These are phyloP conservation scores for Apocynum venetum DNA, from an alignment of 257 asterid species.

Conservation along the genomic window DNA sequence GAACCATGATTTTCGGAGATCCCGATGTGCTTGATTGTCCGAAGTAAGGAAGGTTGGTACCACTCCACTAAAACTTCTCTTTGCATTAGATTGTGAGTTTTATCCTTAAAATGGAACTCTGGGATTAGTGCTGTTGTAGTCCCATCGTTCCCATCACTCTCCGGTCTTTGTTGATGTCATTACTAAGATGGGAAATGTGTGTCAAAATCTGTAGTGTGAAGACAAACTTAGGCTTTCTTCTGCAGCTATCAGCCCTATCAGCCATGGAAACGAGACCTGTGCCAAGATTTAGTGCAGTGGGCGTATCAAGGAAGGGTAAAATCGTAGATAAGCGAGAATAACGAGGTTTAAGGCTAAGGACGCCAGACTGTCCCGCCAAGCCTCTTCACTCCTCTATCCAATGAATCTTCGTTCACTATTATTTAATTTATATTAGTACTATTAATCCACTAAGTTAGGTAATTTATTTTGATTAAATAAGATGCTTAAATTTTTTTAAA, in stretches of 20 bases:
- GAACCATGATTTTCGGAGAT: too few relatives aligned
- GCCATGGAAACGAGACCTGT: too few relatives aligned
- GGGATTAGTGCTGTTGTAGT: not conserved
- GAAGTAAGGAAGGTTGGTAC: too few relatives aligned
- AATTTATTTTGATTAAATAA: too few relatives aligned
- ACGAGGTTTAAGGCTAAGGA: conserved; percentile 21
- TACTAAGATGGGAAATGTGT: not conserved
- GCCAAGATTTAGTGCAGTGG: too few relatives aligned
- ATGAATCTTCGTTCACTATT: conserved; percentile 6
- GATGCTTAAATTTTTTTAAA: too few relatives aligned
- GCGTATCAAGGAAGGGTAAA: conserved; percentile 20
- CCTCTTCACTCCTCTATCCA: conserved; percentile 5
- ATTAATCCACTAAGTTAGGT: too few relatives aligned
- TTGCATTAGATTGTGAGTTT: too few relatives aligned
- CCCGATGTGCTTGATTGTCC: too few relatives aligned
- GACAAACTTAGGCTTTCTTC: conserved; percentile 3
- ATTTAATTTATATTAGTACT: too few relatives aligned
- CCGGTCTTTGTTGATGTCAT: not conserved
- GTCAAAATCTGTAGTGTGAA: not conserved
- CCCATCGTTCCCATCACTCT: not conserved
- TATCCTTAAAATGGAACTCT: too few relatives aligned
- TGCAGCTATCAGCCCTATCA: not conserved
- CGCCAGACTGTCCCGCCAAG: conserved; percentile 72
- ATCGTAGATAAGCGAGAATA: conserved; percentile 27
- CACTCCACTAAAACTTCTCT: too few relatives aligned